Conservation (phyloP, 1,139 yeast species). For the Kodamaea derodonti region DNA sequence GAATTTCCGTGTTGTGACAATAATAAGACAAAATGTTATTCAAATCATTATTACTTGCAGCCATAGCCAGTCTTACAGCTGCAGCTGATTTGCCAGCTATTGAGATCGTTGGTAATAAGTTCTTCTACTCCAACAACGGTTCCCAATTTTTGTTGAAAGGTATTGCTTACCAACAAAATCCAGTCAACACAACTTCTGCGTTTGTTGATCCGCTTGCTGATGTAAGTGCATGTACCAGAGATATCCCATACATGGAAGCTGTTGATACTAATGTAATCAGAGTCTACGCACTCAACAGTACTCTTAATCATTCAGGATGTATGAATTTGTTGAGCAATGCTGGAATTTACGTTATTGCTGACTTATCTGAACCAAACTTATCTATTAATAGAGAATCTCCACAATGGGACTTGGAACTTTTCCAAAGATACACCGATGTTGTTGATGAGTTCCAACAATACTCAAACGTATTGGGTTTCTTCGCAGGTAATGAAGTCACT, state of each 20-base stretch:
- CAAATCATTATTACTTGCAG: constrained; percentile 36
- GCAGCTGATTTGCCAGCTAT: constrained; percentile 47
- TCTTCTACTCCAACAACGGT: constrained; percentile 72
- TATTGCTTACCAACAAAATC: constrained; percentile 73
- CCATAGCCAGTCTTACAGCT: constrained; percentile 30
- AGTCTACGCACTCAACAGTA: constrained; percentile 68
- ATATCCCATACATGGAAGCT: constrained; percentile 63
- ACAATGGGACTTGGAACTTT: constrained; percentile 56
- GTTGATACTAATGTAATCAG: constrained; percentile 66
- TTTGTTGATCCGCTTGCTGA: constrained; percentile 24
- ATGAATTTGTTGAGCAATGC: constrained; percentile 66
- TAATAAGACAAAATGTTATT: no score
- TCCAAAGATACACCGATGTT: constrained; percentile 64
- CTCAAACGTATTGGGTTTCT: constrained; percentile 79
- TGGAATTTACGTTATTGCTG: constrained; percentile 76
- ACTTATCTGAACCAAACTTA: constrained; percentile 62
- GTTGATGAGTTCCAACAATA: constrained; percentile 68
- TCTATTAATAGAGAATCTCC: constrained; percentile 65
- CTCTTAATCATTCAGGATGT: constrained; percentile 63
- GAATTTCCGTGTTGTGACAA: no score
- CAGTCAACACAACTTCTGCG: constrained; percentile 41
- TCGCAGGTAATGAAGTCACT: constrained; percentile 90
- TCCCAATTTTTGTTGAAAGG: constrained; percentile 80
- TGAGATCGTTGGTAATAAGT: constrained; percentile 68
- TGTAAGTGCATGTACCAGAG: constrained; percentile 59